phyloP scores from a whole-genome alignment of 140 eudicot species.

The Flaveria floridana region DNA sequence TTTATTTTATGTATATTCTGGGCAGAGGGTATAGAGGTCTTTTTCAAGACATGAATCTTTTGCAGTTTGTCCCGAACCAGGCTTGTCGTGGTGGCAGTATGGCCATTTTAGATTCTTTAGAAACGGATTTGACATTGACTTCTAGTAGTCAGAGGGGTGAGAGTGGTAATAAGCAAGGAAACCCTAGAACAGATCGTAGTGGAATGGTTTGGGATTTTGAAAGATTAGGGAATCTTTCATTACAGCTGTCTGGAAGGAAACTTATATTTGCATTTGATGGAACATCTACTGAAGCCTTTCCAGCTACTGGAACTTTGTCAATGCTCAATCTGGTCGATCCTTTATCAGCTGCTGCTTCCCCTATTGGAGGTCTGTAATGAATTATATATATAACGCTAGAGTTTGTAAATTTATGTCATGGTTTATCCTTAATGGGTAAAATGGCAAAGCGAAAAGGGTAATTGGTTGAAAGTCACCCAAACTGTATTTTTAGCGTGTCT shows the following conservation, averaged over 20 bases:
- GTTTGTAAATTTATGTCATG: background rate
- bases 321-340: slow-evolving; percentile 99
- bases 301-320: slow-evolving; percentile 79
- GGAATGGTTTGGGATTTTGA: slow-evolving; percentile 97
- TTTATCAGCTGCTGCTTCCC: slow-evolving; percentile 93
- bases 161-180: slow-evolving; percentile 61
- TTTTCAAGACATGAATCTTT: slow-evolving; percentile 82
- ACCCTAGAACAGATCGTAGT: slow-evolving; percentile 65
- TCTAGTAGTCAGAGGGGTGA: slow-evolving; percentile 71
- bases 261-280: slow-evolving; percentile 98
- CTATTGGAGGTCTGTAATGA: slow-evolving; percentile 70
- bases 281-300: slow-evolving; percentile 80
- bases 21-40: slow-evolving; percentile 98
- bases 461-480: background rate
- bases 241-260: slow-evolving; percentile 85
- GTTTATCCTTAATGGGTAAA: slow-evolving; percentile 2
- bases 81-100: slow-evolving; percentile 98
- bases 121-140: slow-evolving; percentile 60
- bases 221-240: slow-evolving; percentile 71
- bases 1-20: slow-evolving; percentile 90
- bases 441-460: background rate
- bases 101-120: slow-evolving; percentile 94
- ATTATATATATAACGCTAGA: background rate
- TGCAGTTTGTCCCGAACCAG: slow-evolving; percentile 90
- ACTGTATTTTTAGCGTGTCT: background rate